Evolutionary conservation across 495 filamentous ascomycete species (phyloP), one percentile per base, ranked within the genome.

Genomic region (Staphylotrichum tortipilum): DNA sequence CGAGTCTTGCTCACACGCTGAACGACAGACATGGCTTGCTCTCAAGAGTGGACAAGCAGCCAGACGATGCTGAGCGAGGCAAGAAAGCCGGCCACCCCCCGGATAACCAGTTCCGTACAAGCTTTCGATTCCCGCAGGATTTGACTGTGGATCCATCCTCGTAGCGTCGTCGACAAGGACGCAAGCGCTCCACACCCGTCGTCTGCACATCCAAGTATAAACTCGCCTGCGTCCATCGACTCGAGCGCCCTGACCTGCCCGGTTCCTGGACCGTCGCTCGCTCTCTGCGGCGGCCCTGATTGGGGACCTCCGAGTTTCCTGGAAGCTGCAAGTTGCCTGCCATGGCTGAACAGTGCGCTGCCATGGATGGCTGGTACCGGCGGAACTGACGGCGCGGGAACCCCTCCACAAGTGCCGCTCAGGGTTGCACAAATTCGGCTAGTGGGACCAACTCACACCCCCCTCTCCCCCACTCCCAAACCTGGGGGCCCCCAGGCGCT

Each of bases 271-370:
- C 38, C 26, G 21, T 42, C 39, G 3, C n/a, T n/a, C n/a, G n/a
- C 31, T 44, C 8, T 41, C 34, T 34, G 26, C 61, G 26, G n/a
- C n/a, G 52, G 60, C 39, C 44, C 41, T 56, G 52, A 52, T 60
- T 60, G 61, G 61, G 54, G 56, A 59, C 51, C 52, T 57, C 63
- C 61, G 50, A 43, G 7, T 33, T 35, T 14, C 49, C 41, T 54
- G 50, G 41, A 46, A 44, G 39, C 46, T 53, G 46, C 39, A 40
- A n/a, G 24, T n/a, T 53, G 46, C 51, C 28, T 47, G 47, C 28
- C 26, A 31, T 39, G 30, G 41, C 50, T 19, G 28, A 19, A 36
- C 38, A 21, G 49, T 61, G 50, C 43, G n/a, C 28, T 49, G 47
- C 37, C 31, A 42, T 42, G 31, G 33, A 19, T 23, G 38, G 36